These are phyloP conservation scores for Vitis vinifera DNA, from an alignment of 164 flowering plant genomes.

Conservation along the genomic window DNA sequence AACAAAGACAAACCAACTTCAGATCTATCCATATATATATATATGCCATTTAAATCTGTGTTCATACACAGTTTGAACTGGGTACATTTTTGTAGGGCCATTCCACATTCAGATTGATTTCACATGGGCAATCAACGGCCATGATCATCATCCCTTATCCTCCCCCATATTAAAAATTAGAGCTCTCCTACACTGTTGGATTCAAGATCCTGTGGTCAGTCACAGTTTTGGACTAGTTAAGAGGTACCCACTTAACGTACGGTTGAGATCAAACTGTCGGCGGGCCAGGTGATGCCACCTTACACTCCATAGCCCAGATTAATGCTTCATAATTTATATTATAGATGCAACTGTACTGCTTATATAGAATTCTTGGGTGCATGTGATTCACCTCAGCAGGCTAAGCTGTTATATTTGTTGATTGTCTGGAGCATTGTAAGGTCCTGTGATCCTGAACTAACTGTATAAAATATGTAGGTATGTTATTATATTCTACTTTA, in stretches of 20 bases:
- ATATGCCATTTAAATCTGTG: neutral
- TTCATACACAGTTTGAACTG: neutral
- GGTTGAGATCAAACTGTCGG: conserved; percentile 35
- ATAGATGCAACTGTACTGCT: conserved; percentile 24
- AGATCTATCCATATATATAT: too few species aligned
- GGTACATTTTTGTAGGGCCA: conserved; percentile 9
- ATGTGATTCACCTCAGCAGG: conserved; percentile 37
- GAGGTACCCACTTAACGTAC: conserved; percentile 31
- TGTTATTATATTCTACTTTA: neutral
- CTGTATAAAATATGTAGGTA: conserved; percentile 1
- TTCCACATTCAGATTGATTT: conserved; percentile 1
- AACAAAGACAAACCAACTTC: too few species aligned
- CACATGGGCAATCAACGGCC: conserved; percentile 18
- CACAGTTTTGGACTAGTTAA: conserved; percentile 11
- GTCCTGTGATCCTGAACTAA: conserved; percentile 29
- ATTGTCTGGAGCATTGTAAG: conserved; percentile 26
- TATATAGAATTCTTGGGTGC: conserved; percentile 31
- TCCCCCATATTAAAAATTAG: too few species aligned
- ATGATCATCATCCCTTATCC: conserved; percentile 10
- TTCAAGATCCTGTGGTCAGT: conserved; percentile 19
- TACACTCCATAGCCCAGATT: neutral
- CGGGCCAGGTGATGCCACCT: conserved; percentile 24
- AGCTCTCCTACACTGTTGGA: neutral
- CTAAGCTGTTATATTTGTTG: conserved; percentile 30
- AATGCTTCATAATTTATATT: conserved; percentile 7